phyloP scores from a whole-genome alignment of 2,329 filamentous ascomycete species.

The Botryotinia globosa region DNA sequence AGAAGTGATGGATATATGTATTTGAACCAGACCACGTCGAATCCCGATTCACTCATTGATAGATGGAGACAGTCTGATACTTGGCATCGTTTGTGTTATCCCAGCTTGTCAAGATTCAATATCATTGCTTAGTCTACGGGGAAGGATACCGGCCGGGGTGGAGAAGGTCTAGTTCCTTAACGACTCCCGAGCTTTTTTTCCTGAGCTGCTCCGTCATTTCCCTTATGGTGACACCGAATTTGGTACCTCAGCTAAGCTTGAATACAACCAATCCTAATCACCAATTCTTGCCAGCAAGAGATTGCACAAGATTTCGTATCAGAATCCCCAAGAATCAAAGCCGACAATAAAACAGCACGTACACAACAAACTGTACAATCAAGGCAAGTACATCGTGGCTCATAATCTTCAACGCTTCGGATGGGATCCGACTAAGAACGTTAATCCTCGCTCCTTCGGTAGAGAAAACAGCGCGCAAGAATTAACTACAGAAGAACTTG shows the following conservation, averaged over 20 bases:
- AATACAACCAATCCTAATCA: neutral
- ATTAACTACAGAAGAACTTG: too few relatives aligned
- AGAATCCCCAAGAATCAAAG: neutral
- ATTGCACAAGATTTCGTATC: neutral
- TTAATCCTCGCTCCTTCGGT: neutral
- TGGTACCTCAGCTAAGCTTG: neutral
- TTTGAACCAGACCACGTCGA: neutral
- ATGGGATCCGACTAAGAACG: neutral
- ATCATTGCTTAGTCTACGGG: neutral
- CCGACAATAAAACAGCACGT: neutral
- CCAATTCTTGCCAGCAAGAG: neutral
- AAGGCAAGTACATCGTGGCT: neutral
- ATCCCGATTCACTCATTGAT: neutral
- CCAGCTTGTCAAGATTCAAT: neutral
- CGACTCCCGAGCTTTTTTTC: neutral
- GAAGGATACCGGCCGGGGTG: neutral
- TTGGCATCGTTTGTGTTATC: slow-evolving; percentile 1
- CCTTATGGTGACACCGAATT: neutral
- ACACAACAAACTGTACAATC: neutral
- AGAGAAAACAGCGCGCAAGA: neutral
- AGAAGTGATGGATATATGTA: slow-evolving; percentile 12
- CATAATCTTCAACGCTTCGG: neutral
- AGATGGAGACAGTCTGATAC: neutral
- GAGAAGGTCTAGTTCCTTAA: neutral
- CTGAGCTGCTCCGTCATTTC: neutral